Evolutionary conservation across 225 moss, liverwort and hornwort species (phyloP).

Genomic region (Bryum argenteum): DNA sequence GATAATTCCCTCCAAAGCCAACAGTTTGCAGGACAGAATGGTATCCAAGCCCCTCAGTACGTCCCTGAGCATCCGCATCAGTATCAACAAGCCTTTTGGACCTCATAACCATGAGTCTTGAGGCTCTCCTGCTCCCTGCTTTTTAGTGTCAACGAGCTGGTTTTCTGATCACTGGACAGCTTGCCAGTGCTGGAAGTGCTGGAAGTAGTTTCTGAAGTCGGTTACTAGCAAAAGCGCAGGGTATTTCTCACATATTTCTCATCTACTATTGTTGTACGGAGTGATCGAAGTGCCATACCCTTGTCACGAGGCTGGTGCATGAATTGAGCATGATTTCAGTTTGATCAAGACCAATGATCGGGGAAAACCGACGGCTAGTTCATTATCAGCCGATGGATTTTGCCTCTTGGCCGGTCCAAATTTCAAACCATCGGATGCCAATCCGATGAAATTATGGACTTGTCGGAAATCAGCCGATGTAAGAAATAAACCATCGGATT

Average conservation of each 20-base stretch:
- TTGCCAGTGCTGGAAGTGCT: not conserved
- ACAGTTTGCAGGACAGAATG: constrained; percentile 35
- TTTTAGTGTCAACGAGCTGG: constrained; percentile 18
- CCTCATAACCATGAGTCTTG: constrained; percentile 22
- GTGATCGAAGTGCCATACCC: not conserved
- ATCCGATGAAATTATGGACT: no score
- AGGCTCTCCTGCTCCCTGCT: not conserved
- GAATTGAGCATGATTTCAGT: not conserved
- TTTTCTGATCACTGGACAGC: not conserved
- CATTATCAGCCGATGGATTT: no score
- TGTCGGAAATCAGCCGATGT: no score
- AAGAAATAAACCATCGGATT: no score
- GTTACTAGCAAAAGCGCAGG: not conserved
- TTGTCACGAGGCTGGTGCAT: not conserved
- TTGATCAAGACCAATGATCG: no score
- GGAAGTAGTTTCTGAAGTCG: constrained; percentile 7
- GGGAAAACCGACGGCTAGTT: no score
- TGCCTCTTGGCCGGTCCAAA: no score
- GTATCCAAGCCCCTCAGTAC: constrained; percentile 27
- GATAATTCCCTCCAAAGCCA: constrained; percentile 37
- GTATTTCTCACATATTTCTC: not conserved
- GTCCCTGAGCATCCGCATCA: constrained; percentile 44
- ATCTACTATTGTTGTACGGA: constrained; percentile 1
- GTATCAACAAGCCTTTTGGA: constrained; percentile 43
- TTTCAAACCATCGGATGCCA: no score